phyloP scores from a whole-genome alignment of 306 rosid genomes.

The Abrus precatorius region DNA sequence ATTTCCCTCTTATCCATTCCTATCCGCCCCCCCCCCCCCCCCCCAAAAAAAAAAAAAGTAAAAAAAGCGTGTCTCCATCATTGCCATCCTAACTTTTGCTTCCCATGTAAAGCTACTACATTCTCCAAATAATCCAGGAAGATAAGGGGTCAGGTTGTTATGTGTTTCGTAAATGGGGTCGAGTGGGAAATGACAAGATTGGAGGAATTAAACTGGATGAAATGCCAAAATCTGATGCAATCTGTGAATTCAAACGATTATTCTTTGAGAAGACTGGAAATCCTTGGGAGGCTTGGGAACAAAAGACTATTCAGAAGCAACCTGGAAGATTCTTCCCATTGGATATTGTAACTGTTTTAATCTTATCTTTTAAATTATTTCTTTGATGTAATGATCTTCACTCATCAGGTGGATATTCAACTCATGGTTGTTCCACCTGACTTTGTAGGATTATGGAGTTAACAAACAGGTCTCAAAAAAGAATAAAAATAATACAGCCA shows the following conservation, averaged over 20 bases:
- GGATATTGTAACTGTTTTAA: constrained; percentile 74
- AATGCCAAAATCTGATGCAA: constrained; percentile 82
- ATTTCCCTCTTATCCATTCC: neutral
- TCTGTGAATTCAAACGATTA: constrained; percentile 79
- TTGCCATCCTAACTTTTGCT: constrained; percentile 41
- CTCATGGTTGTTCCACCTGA: constrained; percentile 39
- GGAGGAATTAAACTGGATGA: constrained; percentile 82
- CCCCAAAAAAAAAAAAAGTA: neutral
- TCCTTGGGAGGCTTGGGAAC: constrained; percentile 99
- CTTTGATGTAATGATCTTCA: constrained; percentile 29
- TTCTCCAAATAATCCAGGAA: constrained; percentile 93
- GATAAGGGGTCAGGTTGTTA: constrained; percentile 82
- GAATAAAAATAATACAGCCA: constrained; percentile 50
- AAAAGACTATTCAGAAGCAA: constrained; percentile 81
- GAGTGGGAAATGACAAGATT: constrained; percentile 93
- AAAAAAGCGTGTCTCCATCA: neutral
- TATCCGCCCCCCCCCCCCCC: neutral
- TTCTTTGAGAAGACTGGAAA: constrained; percentile 97
- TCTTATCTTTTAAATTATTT: constrained; percentile 32
- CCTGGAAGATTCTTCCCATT: constrained; percentile 97
- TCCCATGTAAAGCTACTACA: constrained; percentile 71
- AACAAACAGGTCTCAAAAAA: constrained; percentile 74
- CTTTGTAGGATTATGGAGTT: constrained; percentile 90
- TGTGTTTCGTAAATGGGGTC: constrained; percentile 98
- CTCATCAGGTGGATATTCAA: constrained; percentile 25